Base-by-base conservation (phyloP, 768 basidiomycete species). In the Cyclocybe cylindracea region DNA sequence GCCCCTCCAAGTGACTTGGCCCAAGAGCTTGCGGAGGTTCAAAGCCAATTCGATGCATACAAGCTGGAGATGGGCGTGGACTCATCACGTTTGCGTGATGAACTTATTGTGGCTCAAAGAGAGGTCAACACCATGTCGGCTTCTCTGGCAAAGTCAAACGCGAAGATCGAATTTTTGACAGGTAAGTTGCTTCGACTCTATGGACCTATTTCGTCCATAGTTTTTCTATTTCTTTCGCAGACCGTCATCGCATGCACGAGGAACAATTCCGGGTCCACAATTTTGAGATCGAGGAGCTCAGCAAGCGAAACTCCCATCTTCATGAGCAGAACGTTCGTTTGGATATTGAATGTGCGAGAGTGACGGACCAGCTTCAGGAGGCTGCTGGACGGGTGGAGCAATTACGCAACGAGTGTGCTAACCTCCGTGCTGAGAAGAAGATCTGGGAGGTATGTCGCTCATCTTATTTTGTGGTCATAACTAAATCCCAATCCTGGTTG, bases 381-480 rank as follows among this genome's bases (percentile, higher is more conserved):
- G 76, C 83, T 2, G 83, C 81, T 54, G 74, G 79, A 19, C 78
- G 79, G 18, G 70, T 87, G 11, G 92, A 95, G 55, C 86, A 89
- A 51, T 72, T 94, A 36, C 84, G 91, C 8, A 91, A 89, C 58
- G 95, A 98, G 60, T 82, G 78, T 56, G 89, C 91, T 2, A 95
- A 91, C 65, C 79, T 97, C 13, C 84, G 89, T 39, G 94, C 94
- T 0, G 96, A 98, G 78, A 95, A 93, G 75, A 87, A 84, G 62
- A 90, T 95, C 34, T 93, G 89, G 88, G 91, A 92, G 86, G 93
- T 91, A 46, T 32, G 79, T 63, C 1, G 18, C 5, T 39, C 33
- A 29, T 33, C n/a, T 35, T 34, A 1, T 29, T 33, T 24, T 40
- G 8, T 36, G 39, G 39, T 3, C 11, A 41, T 16, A 5, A 33